Evolutionary conservation across 352 stramenopile genomes (phyloP), one percentile per base, ranked within the genome.

Genomic region (Globisporangium acanthophoron): DNA sequence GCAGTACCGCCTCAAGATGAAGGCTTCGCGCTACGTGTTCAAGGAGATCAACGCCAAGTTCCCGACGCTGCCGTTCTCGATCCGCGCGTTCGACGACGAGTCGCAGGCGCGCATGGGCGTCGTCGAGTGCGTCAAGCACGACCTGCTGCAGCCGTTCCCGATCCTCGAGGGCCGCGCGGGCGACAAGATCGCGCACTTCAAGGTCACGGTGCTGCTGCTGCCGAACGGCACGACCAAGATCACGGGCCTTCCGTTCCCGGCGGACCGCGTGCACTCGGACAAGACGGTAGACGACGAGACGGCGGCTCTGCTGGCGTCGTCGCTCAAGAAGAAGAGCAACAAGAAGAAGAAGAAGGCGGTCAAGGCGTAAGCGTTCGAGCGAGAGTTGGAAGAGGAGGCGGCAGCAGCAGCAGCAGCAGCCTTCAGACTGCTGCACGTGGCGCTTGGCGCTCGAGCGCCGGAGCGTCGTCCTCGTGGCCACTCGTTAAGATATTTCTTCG

Each of bases 31-130:
- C 46, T 96, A 97, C 60, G 79, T 99, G 18, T 93, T 99, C 62
- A 98, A 93, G 55, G 93, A 99, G 80, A 97, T 99, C 49, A 98
- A 99, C 78, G 91, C 76, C 67, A 98, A 99, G 74, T 99, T 98
- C 85, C 96, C 97, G 9, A 99, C 96, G 37, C 74, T 99, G 61
- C 98, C 98, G 12, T 99, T 99, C 80, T 98, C 95, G 13, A 92
- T 99, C 62, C 93, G 96, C 59, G 74, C 96, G 48, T 97, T 98
- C 56, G 88, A 97, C 35, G 94, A 99, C 73, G 94, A 98, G 67
- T 80, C 88, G 18, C 89, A 97, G 75, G 97, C 97, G 9, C 93
- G 96, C 59, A 98, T 99, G 90, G 98, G 98, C 40, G 87, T 99
- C 4, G 93, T 97, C 5, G 98, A 99, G 81, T 99, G 94, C 76